Evolutionary conservation across 352 stramenopile genomes (phyloP).

Genomic region (Chrysophaeum taylorii): DNA sequence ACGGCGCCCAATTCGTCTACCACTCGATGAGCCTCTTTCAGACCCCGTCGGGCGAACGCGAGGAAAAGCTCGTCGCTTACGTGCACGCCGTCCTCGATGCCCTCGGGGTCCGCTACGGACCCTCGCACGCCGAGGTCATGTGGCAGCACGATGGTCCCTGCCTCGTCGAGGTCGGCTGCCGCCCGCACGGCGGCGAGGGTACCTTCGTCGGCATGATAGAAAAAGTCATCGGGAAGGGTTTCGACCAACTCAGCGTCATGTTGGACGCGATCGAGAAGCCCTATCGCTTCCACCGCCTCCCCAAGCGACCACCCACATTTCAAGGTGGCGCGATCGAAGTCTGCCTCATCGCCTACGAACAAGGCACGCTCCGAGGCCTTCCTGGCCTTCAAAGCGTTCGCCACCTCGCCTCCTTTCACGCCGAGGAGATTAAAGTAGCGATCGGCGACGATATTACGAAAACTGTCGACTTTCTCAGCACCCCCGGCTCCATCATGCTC

Average conservation of each 20-base stretch:
- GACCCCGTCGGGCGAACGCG: slow-evolving; percentile 15
- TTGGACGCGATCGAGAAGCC: slow-evolving; percentile 57
- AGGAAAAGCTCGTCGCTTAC: slow-evolving; percentile 26
- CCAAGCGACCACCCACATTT: slow-evolving; percentile 44
- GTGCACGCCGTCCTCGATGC: slow-evolving; percentile 37
- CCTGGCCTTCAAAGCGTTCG: slow-evolving; percentile 67
- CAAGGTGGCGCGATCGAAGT: slow-evolving; percentile 65
- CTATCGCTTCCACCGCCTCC: slow-evolving; percentile 33
- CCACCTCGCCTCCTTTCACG: slow-evolving; percentile 65
- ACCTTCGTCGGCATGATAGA: slow-evolving; percentile 77
- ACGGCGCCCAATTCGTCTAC: slow-evolving; percentile 47
- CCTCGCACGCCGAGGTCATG: slow-evolving; percentile 44
- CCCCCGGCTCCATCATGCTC: slow-evolving; percentile 58
- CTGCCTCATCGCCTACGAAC: slow-evolving; percentile 74
- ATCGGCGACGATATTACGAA: slow-evolving; percentile 43
- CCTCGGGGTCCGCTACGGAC: slow-evolving; percentile 36
- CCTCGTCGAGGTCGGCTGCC: slow-evolving; percentile 78
- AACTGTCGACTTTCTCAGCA: slow-evolving; percentile 79
- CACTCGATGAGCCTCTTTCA: slow-evolving; percentile 35
- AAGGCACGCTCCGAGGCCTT: slow-evolving; percentile 64
- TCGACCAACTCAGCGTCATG: slow-evolving; percentile 55
- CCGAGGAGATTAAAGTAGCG: slow-evolving; percentile 68
- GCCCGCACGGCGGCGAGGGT: slow-evolving; percentile 77
- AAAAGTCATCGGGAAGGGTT: slow-evolving; percentile 61
- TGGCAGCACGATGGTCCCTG: slow-evolving; percentile 43